Percentiles rank a stretch among this genome's conserved stretches.
Evolutionary conservation across 805 yeast species (phyloP).

Genomic region (Candida sonorensis): DNA sequence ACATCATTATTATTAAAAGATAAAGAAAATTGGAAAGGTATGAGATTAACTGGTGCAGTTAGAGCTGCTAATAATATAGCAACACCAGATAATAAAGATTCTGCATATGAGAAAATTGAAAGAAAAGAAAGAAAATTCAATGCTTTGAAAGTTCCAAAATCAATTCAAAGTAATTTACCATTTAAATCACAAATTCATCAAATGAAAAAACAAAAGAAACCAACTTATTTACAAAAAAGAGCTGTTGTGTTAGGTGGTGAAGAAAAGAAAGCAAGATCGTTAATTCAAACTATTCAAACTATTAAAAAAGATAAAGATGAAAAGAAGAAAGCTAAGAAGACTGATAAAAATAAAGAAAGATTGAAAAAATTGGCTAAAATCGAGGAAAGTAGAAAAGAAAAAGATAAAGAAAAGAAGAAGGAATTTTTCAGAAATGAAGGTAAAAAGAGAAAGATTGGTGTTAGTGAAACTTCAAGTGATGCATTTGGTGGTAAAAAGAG

Average conservation of each 20-base stretch:
- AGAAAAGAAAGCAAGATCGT: slow-evolving; percentile 86
- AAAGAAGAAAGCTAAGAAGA: slow-evolving; percentile 66
- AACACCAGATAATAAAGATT: slow-evolving; percentile 50
- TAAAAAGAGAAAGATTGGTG: slow-evolving; percentile 46
- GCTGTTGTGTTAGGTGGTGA: slow-evolving; percentile 92
- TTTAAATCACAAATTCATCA: slow-evolving; percentile 85
- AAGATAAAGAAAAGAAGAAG: slow-evolving; percentile 79
- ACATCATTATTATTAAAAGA: slow-evolving; percentile 75
- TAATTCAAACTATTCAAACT: slow-evolving; percentile 82
- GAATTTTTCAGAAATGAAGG: slow-evolving; percentile 74
- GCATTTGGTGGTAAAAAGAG: slow-evolving; percentile 25
- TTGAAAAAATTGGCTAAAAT: slow-evolving; percentile 69
- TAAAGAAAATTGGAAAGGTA: slow-evolving; percentile 90
- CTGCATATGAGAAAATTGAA: slow-evolving; percentile 64
- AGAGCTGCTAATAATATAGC: slow-evolving; percentile 66
- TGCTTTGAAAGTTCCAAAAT: slow-evolving; percentile 77
- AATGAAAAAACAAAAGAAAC: slow-evolving; percentile 82
- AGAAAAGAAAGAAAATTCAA: slow-evolving; percentile 81
- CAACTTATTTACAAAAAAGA: slow-evolving; percentile 76
- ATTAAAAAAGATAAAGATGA: slow-evolving; percentile 79
- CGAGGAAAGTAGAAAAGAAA: slow-evolving; percentile 63
- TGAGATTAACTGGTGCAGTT: slow-evolving; percentile 91
- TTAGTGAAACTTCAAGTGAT: slow-evolving; percentile 17
- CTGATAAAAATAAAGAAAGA: slow-evolving; percentile 67
- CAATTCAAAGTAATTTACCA: slow-evolving; percentile 73